A percentile compares a stretch with the other conserved stretches of the same genome.
These are phyloP conservation scores for Pistacia vera DNA, from an alignment of 345 rosid genomes.

Conservation along the genomic window DNA sequence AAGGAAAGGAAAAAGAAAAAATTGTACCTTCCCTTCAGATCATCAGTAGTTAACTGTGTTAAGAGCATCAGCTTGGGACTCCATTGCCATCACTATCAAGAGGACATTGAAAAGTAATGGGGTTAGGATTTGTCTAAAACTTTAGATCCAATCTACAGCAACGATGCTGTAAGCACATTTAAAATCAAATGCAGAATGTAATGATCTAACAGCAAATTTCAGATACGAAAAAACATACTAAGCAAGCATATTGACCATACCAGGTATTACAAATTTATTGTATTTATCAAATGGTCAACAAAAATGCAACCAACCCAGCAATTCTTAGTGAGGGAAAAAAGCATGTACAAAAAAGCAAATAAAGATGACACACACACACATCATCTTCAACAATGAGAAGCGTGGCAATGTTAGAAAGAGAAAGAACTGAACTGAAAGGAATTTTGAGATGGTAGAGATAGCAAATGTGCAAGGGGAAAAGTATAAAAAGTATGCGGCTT, in stretches of 20 bases:
- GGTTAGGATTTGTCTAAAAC: slow-evolving; percentile 1
- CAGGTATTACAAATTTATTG: neutral
- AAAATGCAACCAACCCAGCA: neutral
- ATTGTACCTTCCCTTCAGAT: slow-evolving; percentile 68
- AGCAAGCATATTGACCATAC: neutral
- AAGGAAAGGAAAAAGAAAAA: slow-evolving; percentile 2
- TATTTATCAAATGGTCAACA: neutral
- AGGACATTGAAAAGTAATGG: slow-evolving; percentile 14
- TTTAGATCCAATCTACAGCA: neutral
- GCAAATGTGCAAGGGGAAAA: neutral
- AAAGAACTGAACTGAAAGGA: neutral
- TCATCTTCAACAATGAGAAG: neutral
- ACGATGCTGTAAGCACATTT: neutral
- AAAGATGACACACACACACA: neutral
- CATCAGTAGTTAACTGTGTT: slow-evolving; percentile 66
- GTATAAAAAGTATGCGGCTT: neutral
- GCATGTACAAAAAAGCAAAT: neutral
- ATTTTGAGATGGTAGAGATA: neutral
- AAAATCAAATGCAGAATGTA: neutral
- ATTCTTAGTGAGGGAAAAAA: neutral
- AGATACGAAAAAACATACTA: neutral
- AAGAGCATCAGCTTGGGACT: slow-evolving; percentile 73
- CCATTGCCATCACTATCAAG: slow-evolving; percentile 62
- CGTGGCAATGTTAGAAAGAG: neutral
- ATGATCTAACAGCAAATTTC: neutral